Conservation (phyloP, 441 rosid genomes). For the Pelargonium myrrhifolium region DNA sequence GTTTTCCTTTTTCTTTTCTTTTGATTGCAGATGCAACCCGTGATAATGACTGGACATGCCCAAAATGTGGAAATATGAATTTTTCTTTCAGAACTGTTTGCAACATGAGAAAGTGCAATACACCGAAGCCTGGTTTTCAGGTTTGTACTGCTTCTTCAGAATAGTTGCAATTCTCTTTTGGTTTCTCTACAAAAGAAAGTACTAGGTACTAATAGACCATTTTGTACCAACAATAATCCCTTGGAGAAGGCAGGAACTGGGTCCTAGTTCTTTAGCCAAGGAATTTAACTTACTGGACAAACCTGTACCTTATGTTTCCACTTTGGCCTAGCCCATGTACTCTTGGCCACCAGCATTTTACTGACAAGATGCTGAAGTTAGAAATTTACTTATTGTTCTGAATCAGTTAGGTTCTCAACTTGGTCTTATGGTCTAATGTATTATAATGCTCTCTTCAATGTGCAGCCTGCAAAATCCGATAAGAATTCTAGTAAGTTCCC, state of each 20-base stretch:
- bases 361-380: neutral
- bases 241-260: neutral
- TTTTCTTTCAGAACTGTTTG: constrained; percentile 91
- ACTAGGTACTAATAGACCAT: neutral
- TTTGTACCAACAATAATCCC: neutral
- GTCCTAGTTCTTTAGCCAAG: neutral
- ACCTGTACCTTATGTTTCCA: no score
- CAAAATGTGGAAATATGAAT: constrained; percentile 92
- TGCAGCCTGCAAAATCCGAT: constrained; percentile 67
- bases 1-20: constrained; percentile 9
- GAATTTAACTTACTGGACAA: neutral
- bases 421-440: constrained; percentile 8
- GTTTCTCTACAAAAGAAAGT: neutral
- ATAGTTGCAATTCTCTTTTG: neutral
- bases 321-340: no score
- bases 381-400: neutral
- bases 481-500: constrained; percentile 65
- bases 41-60: constrained; percentile 97
- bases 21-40: constrained; percentile 54
- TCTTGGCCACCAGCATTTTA: no score
- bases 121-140: constrained; percentile 94
- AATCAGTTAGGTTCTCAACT: neutral
- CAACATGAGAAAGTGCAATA: constrained; percentile 97
- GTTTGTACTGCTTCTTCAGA: constrained; percentile 35
- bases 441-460: constrained; percentile 21